Conservation (phyloP, 768 basidiomycete genomes). For the Ramaria rubella region DNA sequence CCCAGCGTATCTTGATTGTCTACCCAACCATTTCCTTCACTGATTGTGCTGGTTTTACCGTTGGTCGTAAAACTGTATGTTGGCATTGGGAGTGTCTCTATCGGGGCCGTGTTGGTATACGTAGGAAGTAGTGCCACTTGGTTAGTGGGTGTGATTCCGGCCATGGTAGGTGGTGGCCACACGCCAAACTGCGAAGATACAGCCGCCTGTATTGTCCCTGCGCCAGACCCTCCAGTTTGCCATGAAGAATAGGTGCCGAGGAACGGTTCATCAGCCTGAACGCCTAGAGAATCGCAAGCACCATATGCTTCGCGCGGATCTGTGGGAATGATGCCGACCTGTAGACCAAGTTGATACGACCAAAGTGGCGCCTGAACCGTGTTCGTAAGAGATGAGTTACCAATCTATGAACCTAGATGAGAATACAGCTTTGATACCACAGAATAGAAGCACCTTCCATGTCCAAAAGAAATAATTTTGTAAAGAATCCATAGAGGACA, state of each 20-base stretch:
- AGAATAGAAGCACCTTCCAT: constrained; percentile 49
- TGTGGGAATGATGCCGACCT: constrained; percentile 70
- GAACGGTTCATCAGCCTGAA: constrained; percentile 34
- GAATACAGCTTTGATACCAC: background rate
- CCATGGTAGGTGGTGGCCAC: constrained; percentile 51
- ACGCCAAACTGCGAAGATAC: constrained; percentile 37
- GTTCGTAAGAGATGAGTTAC: constrained; percentile 45
- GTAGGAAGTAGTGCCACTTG: constrained; percentile 43
- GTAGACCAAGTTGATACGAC: constrained; percentile 65
- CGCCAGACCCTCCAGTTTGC: constrained; percentile 63
- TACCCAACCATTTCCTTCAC: constrained; percentile 51
- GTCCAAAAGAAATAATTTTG: constrained; percentile 75
- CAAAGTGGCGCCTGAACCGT: constrained; percentile 51
- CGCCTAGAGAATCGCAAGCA: constrained; percentile 49
- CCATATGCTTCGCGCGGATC: constrained; percentile 68
- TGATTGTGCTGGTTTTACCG: constrained; percentile 31
- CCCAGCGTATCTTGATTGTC: constrained; percentile 42
- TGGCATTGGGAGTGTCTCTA: constrained; percentile 50
- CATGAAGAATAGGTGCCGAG: constrained; percentile 51
- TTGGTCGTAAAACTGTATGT: constrained; percentile 38
- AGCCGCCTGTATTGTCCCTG: constrained; percentile 38
- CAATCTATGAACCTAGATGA: constrained; percentile 35
- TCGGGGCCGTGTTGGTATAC: constrained; percentile 55
- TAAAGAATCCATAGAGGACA: constrained; percentile 60
- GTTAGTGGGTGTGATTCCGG: constrained; percentile 32